Evolutionary conservation across 768 basidiomycete genomes (phyloP), one percentile per base, ranked within the genome.

Genomic region (Crepidotus variabilis): DNA sequence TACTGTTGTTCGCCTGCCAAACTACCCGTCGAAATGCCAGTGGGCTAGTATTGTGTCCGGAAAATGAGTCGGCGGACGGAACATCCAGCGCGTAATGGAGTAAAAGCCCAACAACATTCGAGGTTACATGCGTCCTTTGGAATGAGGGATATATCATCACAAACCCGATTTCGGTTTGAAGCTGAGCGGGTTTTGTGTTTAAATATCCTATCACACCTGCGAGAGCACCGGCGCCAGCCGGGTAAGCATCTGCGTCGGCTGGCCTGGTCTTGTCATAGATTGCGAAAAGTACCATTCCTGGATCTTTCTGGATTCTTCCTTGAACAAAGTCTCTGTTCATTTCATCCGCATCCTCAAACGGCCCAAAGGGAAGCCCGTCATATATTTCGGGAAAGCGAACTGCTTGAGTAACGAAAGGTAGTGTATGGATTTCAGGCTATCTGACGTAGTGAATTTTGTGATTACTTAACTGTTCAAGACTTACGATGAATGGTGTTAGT

Each of bases 91-190:
- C 71, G 51, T 78, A 80, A 16, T 73, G 69, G 18, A 91, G 69
- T 8, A 85, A 68, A 2, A 83, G 63, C 0, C 80, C 81, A 13
- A 76, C 68, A 0, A 79, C 78, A 58, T 82, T 80, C 3, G 83
- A 78, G 2, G 83, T 77, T 32, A 88, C 78, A 59, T 88, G 84
- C 0, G 84, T 88, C 14, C 82, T 73, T 56, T 87, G 86, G 65
- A 85, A 89, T 1, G 64, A 65, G 0, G 85, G 83, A 1, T 84
- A 67, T 39, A 82, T 77, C 47, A 84, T 69, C 34, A 85, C 69
- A 59, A 72, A 75, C 8, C 81, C 84, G 33, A 88, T 76, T 61
- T 89, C 86, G 6, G 77, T 75, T 20, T 63, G 67, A 11, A 83
- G 72, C 56, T 83, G 64, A 5, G 48, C 52, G 2, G 74, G 58